phyloP scores from a whole-genome alignment of 805 yeast species.

The Ascoidea rubescens region DNA sequence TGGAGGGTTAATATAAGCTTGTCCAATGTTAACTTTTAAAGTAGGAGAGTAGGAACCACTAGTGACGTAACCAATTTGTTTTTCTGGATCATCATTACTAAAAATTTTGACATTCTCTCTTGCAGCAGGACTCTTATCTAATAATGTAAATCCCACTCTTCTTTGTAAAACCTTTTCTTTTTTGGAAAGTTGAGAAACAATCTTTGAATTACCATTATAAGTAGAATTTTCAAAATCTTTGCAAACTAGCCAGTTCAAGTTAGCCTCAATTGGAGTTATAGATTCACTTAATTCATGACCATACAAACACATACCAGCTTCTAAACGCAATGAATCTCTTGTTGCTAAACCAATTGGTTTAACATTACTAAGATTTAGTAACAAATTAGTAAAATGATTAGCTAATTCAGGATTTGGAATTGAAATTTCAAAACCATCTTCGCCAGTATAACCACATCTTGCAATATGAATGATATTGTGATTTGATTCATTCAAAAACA shows the following conservation, averaged over 20 bases:
- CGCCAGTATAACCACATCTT: slow-evolving; percentile 96
- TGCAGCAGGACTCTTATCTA: slow-evolving; percentile 81
- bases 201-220: slow-evolving; percentile 69
- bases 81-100: slow-evolving; percentile 36
- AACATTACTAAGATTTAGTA: slow-evolving; percentile 31
- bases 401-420: slow-evolving; percentile 47
- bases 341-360: slow-evolving; percentile 96
- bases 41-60: slow-evolving; percentile 59
- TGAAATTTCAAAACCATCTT: slow-evolving; percentile 92
- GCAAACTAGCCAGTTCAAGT: slow-evolving; percentile 81
- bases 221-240: slow-evolving; percentile 50
- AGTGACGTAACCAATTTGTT: slow-evolving; percentile 38
- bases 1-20: slow-evolving; percentile 70
- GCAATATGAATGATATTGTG: slow-evolving; percentile 55
- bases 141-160: slow-evolving; percentile 58
- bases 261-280: slow-evolving; percentile 79
- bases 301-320: slow-evolving; percentile 97
- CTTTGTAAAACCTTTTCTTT: slow-evolving; percentile 40
- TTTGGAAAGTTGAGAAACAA: slow-evolving; percentile 56
- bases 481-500: slow-evolving; percentile 22
- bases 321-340: slow-evolving; percentile 85
- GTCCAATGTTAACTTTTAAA: slow-evolving; percentile 71
- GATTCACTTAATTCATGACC: slow-evolving; percentile 80
- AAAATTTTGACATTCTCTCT: slow-evolving; percentile 63
- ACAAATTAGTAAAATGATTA: slow-evolving; percentile 38